Percentiles rank a stretch among this genome's conserved stretches.
Conservation (phyloP, 805 yeast species). For the Ogataea wickerhamii region DNA sequence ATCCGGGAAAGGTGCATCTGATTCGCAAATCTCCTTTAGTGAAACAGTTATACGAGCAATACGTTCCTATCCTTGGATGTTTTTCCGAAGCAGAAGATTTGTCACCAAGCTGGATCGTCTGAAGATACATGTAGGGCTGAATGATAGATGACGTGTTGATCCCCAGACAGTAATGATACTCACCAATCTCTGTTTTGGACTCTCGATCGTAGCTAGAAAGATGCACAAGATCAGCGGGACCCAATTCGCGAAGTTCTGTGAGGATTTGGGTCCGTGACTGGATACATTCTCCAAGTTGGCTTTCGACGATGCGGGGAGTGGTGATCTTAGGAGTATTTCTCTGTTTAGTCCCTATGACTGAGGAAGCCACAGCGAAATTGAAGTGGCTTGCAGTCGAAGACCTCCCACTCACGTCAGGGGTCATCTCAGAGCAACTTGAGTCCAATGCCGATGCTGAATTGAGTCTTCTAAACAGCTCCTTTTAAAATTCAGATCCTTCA, state of each 20-base stretch:
- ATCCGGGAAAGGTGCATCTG: conserved; percentile 52
- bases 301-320: conserved; percentile 41
- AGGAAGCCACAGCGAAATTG: conserved; percentile 6
- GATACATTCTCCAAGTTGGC: conserved; percentile 49
- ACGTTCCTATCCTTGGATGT: conserved; percentile 43
- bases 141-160: conserved; percentile 50
- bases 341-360: conserved; percentile 6
- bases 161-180: conserved; percentile 53
- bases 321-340: conserved; percentile 21
- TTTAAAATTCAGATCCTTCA: no score
- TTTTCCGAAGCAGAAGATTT: conserved; percentile 23
- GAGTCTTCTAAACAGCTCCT: no score
- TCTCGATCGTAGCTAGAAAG: conserved; percentile 42
- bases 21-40: conserved; percentile 71
- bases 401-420: conserved; percentile 5
- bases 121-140: conserved; percentile 53
- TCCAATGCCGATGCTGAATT: no score
- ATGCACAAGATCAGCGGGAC: conserved; percentile 72
- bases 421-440: no score
- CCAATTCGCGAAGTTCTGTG: conserved; percentile 49
- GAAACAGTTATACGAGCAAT: conserved; percentile 72
- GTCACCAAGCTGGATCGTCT: conserved; percentile 41
- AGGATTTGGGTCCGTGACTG: conserved; percentile 44
- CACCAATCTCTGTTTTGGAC: conserved; percentile 46
- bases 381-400: conserved; percentile 9